Evolutionary conservation across 129 eudicot species (phyloP), one percentile per base, ranked within the genome.

Genomic region (Lactuca saligna): DNA sequence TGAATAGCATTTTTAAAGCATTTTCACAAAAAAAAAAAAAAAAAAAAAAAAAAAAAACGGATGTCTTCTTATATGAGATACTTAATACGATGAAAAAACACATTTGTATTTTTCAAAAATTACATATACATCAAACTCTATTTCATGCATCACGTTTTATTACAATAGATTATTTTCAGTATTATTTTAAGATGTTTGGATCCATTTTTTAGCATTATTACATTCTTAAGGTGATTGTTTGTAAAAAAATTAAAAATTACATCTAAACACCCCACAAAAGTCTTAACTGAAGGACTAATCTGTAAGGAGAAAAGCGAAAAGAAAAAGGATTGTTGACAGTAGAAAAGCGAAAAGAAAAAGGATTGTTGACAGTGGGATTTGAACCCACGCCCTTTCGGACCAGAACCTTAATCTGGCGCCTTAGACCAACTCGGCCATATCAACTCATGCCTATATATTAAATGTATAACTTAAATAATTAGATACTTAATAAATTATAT

Each of bases 391-490:
- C 94, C 93, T 89, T 89, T 89, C 94, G 90, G 90, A 89, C 96
- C 88, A 89, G 84, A 89, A 87, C 94, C 96, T 89, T 86, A 89
- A 89, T 89, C 91, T 90, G 91, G 94, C 88, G 97, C 97, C 95
- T 84, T 87, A 90, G 97, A 89, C 96, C 91, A 86, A 87, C 89
- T 87, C 87, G 87, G 89, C 85, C 89, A 87, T 83, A 80, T 87
- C 94, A 81, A 87, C 94, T 2, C 58, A 37, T 20, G 6, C 14
- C 0, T 34, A 4, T 13, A 20, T 3, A 13, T 5, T 15, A 46
- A 46, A 46, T 10, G 15, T 46, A 46, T 0, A 25, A 25, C 1
- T 25, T 1, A 25, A 25, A 25, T 25, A 25, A 25, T 25, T 1
- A 25, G 1, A 25, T 25, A 25, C 1, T 20, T 20, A 20, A 20